Conservation (phyloP, 345 rosid species). For the Salix koriyanagi region DNA sequence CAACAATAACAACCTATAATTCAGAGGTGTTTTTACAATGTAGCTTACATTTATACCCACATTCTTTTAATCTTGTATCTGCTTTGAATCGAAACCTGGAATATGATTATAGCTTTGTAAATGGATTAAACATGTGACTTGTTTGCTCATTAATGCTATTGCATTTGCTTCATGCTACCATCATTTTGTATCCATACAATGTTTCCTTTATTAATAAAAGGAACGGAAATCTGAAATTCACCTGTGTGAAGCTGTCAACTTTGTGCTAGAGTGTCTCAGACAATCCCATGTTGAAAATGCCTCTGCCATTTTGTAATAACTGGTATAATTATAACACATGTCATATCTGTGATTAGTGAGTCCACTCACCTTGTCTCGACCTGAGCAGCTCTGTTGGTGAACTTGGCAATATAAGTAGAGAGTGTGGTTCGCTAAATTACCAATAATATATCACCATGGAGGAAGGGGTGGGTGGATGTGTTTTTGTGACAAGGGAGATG, state of each 20-base stretch:
- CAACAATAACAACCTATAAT: too few species aligned
- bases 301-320: not conserved
- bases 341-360: too few species aligned
- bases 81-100: too few species aligned
- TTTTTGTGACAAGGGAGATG: not conserved
- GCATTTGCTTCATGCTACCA: not conserved
- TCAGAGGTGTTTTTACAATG: too few species aligned
- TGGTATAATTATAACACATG: not conserved
- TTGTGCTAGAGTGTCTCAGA: not conserved
- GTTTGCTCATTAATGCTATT: not conserved
- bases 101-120: too few species aligned
- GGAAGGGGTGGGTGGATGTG: too few species aligned
- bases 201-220: not conserved
- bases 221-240: not conserved
- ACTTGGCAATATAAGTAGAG: not conserved
- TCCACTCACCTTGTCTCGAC: not conserved
- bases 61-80: too few species aligned
- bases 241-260: not conserved
- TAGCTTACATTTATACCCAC: too few species aligned
- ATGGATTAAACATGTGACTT: too few species aligned
- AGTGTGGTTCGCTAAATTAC: not conserved
- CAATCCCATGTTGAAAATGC: too few species aligned
- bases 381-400: not conserved
- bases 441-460: not conserved
- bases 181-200: too few species aligned